Conservation (phyloP, 73 alveolate genomes). For the Tetrahymena elliotti region DNA sequence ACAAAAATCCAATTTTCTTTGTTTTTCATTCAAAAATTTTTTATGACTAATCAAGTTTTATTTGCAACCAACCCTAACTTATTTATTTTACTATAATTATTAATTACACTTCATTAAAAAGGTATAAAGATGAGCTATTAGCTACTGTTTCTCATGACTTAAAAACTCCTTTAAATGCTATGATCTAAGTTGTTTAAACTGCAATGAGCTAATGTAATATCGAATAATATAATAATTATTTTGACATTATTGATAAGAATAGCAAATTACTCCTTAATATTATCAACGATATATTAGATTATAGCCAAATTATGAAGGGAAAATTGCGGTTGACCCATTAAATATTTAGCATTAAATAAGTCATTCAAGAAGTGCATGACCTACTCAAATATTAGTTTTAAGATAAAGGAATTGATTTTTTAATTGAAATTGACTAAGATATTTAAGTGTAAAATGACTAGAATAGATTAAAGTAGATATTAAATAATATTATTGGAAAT, state of each 20-base stretch:
- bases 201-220: background rate
- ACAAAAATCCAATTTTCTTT: no score
- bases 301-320: background rate
- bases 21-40: no score
- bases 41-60: no score
- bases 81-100: no score
- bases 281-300: background rate
- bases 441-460: background rate
- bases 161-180: background rate
- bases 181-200: background rate
- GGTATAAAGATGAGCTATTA: background rate
- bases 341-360: background rate
- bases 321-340: background rate
- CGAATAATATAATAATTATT: background rate
- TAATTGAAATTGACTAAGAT: background rate
- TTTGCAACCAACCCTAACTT: no score
- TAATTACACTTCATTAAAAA: background rate
- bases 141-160: background rate
- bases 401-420: background rate
- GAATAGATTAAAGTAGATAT: background rate
- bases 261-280: background rate
- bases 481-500: background rate
- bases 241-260: background rate
- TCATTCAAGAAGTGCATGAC: background rate
- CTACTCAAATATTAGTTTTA: background rate